Conservation (phyloP, 371 early-diverging fungal genomes). For the Rhizopus microsporus region DNA sequence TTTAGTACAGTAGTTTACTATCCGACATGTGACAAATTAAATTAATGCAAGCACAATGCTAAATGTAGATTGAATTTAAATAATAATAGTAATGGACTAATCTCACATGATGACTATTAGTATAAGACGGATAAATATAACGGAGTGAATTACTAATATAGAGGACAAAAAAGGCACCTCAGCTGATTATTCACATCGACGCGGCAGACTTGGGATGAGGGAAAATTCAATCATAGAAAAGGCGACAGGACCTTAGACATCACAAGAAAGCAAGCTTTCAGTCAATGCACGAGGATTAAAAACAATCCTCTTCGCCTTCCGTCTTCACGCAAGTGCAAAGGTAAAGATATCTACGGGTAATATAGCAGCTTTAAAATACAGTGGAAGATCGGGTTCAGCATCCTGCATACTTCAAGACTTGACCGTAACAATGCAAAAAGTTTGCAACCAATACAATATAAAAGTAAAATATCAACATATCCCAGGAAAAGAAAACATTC, state of each 20-base stretch:
- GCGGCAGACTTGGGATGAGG: slow-evolving; percentile 2
- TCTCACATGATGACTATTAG: no score
- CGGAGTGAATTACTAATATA: background rate
- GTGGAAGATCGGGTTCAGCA: slow-evolving; percentile 16
- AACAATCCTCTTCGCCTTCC: slow-evolving; percentile 3
- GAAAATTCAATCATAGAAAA: background rate
- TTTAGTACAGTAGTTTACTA: no score
- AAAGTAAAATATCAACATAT: slow-evolving; percentile 17
- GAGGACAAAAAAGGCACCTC: background rate
- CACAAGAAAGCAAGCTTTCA: background rate
- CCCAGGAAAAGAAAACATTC: slow-evolving; percentile 5
- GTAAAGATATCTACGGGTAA: slow-evolving; percentile 12
- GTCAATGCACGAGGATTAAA: slow-evolving; percentile 2
- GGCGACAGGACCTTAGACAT: background rate
- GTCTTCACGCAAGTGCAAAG: background rate
- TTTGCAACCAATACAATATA: slow-evolving; percentile 12
- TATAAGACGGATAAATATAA: background rate
- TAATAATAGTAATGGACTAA: no score
- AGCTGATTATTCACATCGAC: background rate
- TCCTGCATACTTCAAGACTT: slow-evolving; percentile 8
- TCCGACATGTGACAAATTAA: no score
- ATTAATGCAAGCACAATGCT: no score
- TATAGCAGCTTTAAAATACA: slow-evolving; percentile 19
- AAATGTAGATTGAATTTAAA: no score
- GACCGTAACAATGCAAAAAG: slow-evolving; percentile 15